These are phyloP conservation scores for Blastomyces silverae DNA, from an alignment of 2,329 filamentous ascomycete species.

Conservation along the genomic window DNA sequence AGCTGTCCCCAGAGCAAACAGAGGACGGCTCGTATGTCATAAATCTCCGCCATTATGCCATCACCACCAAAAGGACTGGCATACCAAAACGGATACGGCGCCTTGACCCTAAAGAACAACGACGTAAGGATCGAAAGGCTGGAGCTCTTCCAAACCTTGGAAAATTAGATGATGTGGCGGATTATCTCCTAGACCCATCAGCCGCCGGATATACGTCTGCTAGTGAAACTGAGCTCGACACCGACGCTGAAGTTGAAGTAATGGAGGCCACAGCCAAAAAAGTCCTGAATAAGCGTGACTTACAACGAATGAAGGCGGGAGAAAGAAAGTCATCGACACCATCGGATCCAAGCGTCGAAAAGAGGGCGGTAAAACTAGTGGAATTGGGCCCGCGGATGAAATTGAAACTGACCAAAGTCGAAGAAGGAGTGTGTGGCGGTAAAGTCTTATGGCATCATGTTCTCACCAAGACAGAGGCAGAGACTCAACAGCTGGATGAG, in stretches of 20 bases:
- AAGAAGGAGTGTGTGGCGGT: conserved; percentile 83
- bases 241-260: conserved; percentile 91
- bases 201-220: conserved; percentile 86
- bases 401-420: conserved; percentile 85
- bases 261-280: conserved; percentile 50
- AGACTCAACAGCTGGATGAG: conserved; percentile 71
- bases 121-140: conserved; percentile 61
- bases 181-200: conserved; percentile 77
- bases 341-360: conserved; percentile 57
- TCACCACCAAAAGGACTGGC: conserved; percentile 79
- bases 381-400: conserved; percentile 89
- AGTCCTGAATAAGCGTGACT: conserved; percentile 48
- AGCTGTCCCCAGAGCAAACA: conserved; percentile 40
- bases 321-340: conserved; percentile 42
- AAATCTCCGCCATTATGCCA: conserved; percentile 89
- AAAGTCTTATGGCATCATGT: conserved; percentile 98
- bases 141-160: conserved; percentile 75
- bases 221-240: conserved; percentile 87
- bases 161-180: conserved; percentile 84
- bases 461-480: conserved; percentile 72
- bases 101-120: conserved; percentile 76
- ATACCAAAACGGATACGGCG: conserved; percentile 77
- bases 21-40: conserved; percentile 66
- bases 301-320: conserved; percentile 42
- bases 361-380: conserved; percentile 81